Percentiles rank a stretch among this genome's conserved stretches.
Conservation (phyloP, 208 protist genomes). For the Leishmania amazonensis region DNA sequence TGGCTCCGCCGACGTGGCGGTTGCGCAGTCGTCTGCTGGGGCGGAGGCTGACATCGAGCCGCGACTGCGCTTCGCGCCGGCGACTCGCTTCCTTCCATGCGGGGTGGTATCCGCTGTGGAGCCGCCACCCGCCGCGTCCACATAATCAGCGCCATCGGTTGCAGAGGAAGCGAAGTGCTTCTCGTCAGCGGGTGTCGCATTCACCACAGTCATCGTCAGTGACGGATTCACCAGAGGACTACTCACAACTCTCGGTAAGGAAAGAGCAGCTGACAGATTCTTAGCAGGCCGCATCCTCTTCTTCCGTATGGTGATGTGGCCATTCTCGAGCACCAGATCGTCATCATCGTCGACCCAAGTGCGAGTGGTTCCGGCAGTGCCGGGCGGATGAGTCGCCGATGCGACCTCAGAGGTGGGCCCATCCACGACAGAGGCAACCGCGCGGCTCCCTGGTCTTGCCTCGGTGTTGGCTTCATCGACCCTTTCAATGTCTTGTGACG, state of each 20-base stretch:
- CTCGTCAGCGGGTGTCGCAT: not conserved
- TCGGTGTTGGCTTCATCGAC: not conserved
- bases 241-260: slow-evolving; percentile 19
- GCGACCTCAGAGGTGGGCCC: not conserved
- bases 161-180: not conserved
- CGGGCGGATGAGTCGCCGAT: not conserved
- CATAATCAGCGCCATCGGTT: not conserved
- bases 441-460: not conserved
- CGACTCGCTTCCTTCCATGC: not conserved
- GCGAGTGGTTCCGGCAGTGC: not conserved
- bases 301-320: slow-evolving; percentile 20
- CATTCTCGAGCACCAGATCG: slow-evolving; percentile 33
- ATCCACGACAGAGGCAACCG: not conserved
- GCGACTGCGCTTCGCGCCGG: slow-evolving; percentile 14
- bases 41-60: not conserved
- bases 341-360: slow-evolving; percentile 32
- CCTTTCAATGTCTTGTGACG: not conserved
- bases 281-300: slow-evolving; percentile 9
- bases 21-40: not conserved
- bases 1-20: not conserved
- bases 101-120: not conserved
- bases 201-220: not conserved
- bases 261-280: slow-evolving; percentile 10
- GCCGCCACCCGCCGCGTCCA: not conserved
- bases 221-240: slow-evolving; percentile 6